Evolutionary conservation across 257 asterid genomes (phyloP), one percentile per base, ranked within the genome.

Genomic region (Ilex asprella): DNA sequence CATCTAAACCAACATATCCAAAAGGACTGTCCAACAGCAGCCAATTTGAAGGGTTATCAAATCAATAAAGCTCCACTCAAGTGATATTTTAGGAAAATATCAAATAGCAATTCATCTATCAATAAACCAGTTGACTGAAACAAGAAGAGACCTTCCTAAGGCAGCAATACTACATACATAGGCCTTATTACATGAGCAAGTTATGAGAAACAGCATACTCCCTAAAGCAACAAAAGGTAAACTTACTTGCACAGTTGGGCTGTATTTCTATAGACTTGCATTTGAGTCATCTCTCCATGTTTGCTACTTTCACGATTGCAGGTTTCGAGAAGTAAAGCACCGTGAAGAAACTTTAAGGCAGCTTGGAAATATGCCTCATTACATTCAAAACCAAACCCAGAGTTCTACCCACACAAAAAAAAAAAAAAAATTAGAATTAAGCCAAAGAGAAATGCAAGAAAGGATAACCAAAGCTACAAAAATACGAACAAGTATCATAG

Each of bases 161-260:
- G 8, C 41, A 35, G 41, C 7, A 4, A 35, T 35, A 35, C 5
- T 8, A 35, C 8, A 3, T 3, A 35, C 41, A 46, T 46, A 46
- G 3, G 6, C 1, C 11, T 46, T 46, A 10, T 10, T 2, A 46
- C 15, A 46, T 6, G 52, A 41, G 12, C 47, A 46, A 46, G n/a
- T 46, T 7, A 46, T 46, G 52, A 46, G n/a, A 12, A 7, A 46
- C 52, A 41, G 12, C 12, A 14, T 12, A 46, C 13, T 10, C 52
- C n/a, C 52, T 46, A 10, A 46, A 2, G 57, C 27, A 10, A 7
- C 57, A 16, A 61, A 32, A 61, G 53, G 57, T 58, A 56, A 35
- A 74, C 96, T 79, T 76, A 92, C 99, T 85, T 82, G 88, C 84
- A 86, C 61, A 86, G 87, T 78, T 80, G 82, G 61, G 97, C 97